phyloP scores from a whole-genome alignment of 192 early-diverging fungal genomes.

The Coemansia reversa region DNA sequence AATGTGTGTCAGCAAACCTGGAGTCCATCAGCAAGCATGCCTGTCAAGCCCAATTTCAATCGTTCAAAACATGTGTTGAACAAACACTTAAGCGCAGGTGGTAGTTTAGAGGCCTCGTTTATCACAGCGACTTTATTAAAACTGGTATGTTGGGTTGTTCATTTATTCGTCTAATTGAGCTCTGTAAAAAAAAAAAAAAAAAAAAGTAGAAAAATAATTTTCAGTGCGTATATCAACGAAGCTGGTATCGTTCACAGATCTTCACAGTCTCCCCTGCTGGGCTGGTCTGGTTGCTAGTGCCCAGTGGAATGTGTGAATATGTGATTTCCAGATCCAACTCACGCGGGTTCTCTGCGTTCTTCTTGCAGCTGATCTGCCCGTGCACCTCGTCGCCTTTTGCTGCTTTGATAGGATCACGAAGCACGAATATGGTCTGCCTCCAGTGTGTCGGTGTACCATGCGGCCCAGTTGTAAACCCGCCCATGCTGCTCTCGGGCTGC shows the following conservation, averaged over 20 bases:
- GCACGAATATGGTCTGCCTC: slow-evolving; percentile 90
- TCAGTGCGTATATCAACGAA: slow-evolving; percentile 12
- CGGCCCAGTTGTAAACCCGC: slow-evolving; percentile 71
- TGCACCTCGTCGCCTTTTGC: slow-evolving; percentile 48
- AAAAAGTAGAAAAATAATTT: not conserved
- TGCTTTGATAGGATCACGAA: slow-evolving; percentile 63
- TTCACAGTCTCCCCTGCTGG: not conserved
- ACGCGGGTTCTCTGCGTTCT: slow-evolving; percentile 64
- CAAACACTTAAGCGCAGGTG: slow-evolving; percentile 51
- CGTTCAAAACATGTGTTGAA: slow-evolving; percentile 61
- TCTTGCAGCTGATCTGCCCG: slow-evolving; percentile 68
- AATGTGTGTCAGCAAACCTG: slow-evolving; percentile 53
- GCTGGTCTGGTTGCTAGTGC: slow-evolving; percentile 1
- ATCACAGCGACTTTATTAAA: not conserved
- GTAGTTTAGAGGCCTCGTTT: slow-evolving; percentile 10
- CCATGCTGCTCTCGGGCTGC: slow-evolving; percentile 33
- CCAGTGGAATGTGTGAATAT: slow-evolving; percentile 40
- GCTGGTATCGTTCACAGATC: slow-evolving; percentile 36
- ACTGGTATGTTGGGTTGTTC: not conserved
- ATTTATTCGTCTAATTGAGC: not conserved
- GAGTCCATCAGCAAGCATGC: slow-evolving; percentile 60
- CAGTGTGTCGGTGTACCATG: slow-evolving; percentile 88
- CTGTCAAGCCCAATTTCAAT: slow-evolving; percentile 59
- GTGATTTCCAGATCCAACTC: slow-evolving; percentile 68
- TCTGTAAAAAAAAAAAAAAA: not conserved